These are phyloP conservation scores for Euphorbia pulcherrima DNA, from an alignment of 345 rosid species.

Conservation along the genomic window DNA sequence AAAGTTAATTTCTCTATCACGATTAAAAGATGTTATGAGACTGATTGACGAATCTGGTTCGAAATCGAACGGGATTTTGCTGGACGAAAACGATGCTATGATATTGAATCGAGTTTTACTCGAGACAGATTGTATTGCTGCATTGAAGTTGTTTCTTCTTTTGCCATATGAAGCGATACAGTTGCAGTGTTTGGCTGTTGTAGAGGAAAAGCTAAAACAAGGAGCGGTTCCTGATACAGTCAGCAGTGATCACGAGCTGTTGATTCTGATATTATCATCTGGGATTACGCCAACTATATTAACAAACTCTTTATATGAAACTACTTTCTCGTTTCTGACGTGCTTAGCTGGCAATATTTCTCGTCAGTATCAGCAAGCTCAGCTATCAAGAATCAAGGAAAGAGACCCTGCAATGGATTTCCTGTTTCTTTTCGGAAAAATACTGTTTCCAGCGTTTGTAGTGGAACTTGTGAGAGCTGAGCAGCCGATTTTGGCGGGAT, in stretches of 20 bases:
- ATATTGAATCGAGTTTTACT: constrained; percentile 39
- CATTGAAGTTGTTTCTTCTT: constrained; percentile 57
- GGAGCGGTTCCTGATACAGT: constrained; percentile 45
- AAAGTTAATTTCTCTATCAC: constrained; percentile 34
- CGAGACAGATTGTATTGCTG: constrained; percentile 39
- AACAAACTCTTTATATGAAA: constrained; percentile 38
- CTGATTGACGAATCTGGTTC: constrained; percentile 57
- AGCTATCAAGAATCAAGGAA: constrained; percentile 20
- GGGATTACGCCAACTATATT: constrained; percentile 51
- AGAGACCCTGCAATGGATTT: constrained; percentile 19
- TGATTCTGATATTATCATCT: constrained; percentile 56
- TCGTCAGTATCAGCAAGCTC: constrained; percentile 59
- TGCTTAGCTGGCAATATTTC: constrained; percentile 62
- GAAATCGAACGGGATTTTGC: constrained; percentile 48
- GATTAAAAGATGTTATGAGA: constrained; percentile 39
- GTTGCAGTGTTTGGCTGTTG: constrained; percentile 43
- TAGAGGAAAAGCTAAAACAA: constrained; percentile 62
- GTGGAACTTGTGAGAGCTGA: constrained; percentile 69
- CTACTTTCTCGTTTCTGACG: constrained; percentile 64
- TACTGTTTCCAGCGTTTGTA: constrained; percentile 62
- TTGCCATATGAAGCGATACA: constrained; percentile 64
- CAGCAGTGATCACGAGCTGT: constrained; percentile 49
- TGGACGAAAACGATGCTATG: constrained; percentile 54
- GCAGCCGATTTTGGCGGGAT: constrained; percentile 75
- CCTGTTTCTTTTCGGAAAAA: constrained; percentile 40